Conservation (phyloP, 1,284 basidiomycete genomes). For the Tilletia setariae region DNA sequence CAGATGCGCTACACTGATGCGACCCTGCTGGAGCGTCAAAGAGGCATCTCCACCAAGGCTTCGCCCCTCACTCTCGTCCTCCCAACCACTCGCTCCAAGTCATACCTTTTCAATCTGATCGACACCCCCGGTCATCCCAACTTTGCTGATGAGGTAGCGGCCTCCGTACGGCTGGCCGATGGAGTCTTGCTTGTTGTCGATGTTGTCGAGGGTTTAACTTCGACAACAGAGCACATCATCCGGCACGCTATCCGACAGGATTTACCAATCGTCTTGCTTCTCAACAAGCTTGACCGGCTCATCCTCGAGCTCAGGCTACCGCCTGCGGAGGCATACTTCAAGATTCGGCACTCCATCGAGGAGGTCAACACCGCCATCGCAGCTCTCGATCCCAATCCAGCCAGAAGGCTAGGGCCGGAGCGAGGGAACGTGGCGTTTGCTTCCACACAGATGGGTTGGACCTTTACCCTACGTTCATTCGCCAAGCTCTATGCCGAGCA, state of each 20-base stretch:
- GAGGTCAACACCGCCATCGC: slow-evolving; percentile 82
- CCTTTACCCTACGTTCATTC: slow-evolving; percentile 90
- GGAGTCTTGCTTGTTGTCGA: slow-evolving; percentile 77
- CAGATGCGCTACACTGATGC: slow-evolving; percentile 92
- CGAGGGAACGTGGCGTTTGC: slow-evolving; percentile 96
- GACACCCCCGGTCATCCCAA: slow-evolving; percentile 99
- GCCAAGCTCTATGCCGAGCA: slow-evolving; percentile 94
- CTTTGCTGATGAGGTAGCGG: slow-evolving; percentile 89
- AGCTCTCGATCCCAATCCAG: slow-evolving; percentile 80
- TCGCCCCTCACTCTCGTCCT: slow-evolving; percentile 92
- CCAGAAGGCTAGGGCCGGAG: slow-evolving; percentile 83
- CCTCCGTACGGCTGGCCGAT: slow-evolving; percentile 80
- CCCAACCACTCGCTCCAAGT: slow-evolving; percentile 83
- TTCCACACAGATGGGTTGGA: slow-evolving; percentile 94
- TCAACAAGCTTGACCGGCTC: slow-evolving; percentile 97
- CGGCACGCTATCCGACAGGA: slow-evolving; percentile 56
- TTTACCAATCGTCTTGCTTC: slow-evolving; percentile 84
- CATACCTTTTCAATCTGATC: slow-evolving; percentile 85
- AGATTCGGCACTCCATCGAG: slow-evolving; percentile 97
- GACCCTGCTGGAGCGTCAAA: slow-evolving; percentile 78
- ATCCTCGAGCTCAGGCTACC: slow-evolving; percentile 94
- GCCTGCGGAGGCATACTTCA: slow-evolving; percentile 94
- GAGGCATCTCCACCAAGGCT: slow-evolving; percentile 92
- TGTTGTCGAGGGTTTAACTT: slow-evolving; percentile 52
- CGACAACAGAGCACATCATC: slow-evolving; percentile 42